phyloP scores from a whole-genome alignment of 352 stramenopile genomes.

The Phytophthora pluvialis region DNA sequence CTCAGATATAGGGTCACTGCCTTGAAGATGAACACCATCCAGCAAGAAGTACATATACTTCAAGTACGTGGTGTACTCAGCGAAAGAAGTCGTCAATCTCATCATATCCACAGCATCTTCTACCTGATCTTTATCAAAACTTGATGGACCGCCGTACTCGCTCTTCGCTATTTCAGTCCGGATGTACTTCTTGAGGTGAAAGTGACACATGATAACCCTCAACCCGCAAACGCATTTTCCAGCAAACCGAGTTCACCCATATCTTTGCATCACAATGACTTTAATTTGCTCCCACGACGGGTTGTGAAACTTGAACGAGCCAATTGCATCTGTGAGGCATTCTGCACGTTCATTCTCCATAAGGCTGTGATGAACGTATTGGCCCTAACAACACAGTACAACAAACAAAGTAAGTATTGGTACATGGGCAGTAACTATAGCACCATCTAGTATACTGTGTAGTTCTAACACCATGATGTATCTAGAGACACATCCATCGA shows the following conservation, averaged over 20 bases:
- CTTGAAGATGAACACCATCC: not conserved
- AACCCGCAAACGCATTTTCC: not conserved
- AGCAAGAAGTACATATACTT: slow-evolving; percentile 3
- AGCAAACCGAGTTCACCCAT: not conserved
- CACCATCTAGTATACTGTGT: too few species aligned
- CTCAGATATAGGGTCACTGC: not conserved
- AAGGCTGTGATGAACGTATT: not conserved
- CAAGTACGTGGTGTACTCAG: not conserved
- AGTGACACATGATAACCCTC: slow-evolving; percentile 1
- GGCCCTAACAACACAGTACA: not conserved
- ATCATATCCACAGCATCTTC: not conserved
- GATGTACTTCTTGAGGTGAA: slow-evolving; percentile 6
- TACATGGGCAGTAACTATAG: too few species aligned
- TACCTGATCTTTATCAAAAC: not conserved
- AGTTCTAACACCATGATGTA: too few species aligned
- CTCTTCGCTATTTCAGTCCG: not conserved
- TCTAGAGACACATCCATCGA: too few species aligned
- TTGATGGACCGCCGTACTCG: not conserved
- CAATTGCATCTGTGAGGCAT: not conserved
- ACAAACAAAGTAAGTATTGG: too few species aligned
- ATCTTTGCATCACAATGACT: slow-evolving; percentile 1
- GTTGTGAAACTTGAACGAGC: not conserved
- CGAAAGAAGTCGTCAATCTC: not conserved
- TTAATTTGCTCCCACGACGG: not conserved
- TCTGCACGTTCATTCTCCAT: not conserved